Base-by-base conservation (phyloP, 2,329 filamentous ascomycete genomes). In the Curvularia spicifera region DNA sequence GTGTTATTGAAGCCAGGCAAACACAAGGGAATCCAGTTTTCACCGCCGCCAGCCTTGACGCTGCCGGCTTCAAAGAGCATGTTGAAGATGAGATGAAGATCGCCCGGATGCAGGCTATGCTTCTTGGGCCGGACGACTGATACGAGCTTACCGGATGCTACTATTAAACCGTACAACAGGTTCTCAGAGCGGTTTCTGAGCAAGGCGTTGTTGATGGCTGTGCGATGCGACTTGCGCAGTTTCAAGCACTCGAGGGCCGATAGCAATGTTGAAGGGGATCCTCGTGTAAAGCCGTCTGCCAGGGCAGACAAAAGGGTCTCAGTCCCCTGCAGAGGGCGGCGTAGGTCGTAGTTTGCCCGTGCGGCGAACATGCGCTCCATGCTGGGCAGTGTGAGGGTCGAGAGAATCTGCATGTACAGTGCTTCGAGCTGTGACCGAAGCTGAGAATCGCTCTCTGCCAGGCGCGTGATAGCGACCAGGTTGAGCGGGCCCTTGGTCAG, bases 31-130 rank as follows among this genome's bases (percentile, higher is more conserved):
- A 98, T 94, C 95, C 95, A 99, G 70, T 94, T 97, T 77, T 99
- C 95, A 29, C 94, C 95, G n/a, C 87, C 93, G 5, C 91, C 93
- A 20, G 92, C 90, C 74, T 95, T 94, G 73, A 99, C 90, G 43
- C 91, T 90, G 48, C 92, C 91, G 2, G 94, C 95, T 79, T 96
- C 93, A 70, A 99, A 99, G 1, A 99, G 87, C 96, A 99, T 99
- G 73, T 98, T 98, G 83, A 99, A 99, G 60, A 99, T 93, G 45
- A 99, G 85, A 72, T 97, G 94, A 24, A 99, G 83, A 74, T 99
- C 95, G 63, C 93, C 94, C 0, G 96, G 95, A 69, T 99, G 96
- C 2, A 99, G 83, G 0, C 93, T 97, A 76, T 99, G 95, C 57
- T 95, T 91, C 67, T 96, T 93, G 5, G 96, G 96, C 37, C 95